Base-by-base conservation (phyloP, 345 rosid genomes). In the Bruguiera gymnorhiza region DNA sequence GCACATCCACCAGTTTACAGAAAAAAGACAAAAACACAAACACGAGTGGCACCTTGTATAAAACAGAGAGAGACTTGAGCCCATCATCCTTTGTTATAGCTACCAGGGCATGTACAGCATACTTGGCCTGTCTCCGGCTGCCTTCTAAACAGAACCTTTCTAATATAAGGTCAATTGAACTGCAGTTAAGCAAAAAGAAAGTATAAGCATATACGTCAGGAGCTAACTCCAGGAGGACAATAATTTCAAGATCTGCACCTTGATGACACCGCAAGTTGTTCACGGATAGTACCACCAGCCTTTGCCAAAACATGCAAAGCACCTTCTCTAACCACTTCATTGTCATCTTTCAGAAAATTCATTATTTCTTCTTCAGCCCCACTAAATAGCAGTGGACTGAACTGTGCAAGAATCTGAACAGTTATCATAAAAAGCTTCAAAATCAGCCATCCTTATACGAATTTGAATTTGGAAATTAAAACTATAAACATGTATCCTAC, bases 51-150 rank as follows among this genome's bases (percentile, higher is more conserved):
- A 88, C 99, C 97, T 95, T 95, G 84, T 95, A 95, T 36, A 95
- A 75, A 81, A 95, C 96, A 73, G 99, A 95, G 60, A 95, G 96
- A 36, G 99, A 88, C 83, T 85, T 95, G 61, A 95, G 86, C 56
- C 99, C 99, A 32, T 95, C 99, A 75, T 95, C 99, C 81, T 87
- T 92, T 67, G 97, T 92, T 84, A 95, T 95, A 66, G 99, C 92
- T 75, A 97, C 99, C 51, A 95, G 83, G 27, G 97, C 97, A 79
- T 87, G 97, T 65, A 95, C 99, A 79, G 99, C 99, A 83, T 92
- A 88, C 79, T 92, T 95, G 32, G 97, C 99, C 77, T 95, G 97
- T 66, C 86, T 83, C 32, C 99, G 87, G 69, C 86, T 95, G 69
- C 99, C 97, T 85, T 95, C 97, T 76, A 95, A 77, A 68, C 99